Base-by-base conservation (phyloP, 2,329 filamentous ascomycete species). In the Emmonsiellopsis sp. region DNA sequence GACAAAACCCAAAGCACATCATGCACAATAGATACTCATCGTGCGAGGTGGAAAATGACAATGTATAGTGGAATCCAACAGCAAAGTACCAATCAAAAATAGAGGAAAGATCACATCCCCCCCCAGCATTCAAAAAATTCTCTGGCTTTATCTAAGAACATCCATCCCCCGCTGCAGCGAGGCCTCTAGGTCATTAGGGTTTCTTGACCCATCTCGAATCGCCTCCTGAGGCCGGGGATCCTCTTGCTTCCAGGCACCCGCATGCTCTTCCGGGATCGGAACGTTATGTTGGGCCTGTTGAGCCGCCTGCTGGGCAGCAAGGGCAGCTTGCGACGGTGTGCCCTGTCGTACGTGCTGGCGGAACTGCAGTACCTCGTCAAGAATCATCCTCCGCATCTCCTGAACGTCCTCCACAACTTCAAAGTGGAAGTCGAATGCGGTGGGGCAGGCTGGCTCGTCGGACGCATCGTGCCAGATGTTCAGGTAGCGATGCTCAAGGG, bases 401-500 rank as follows among this genome's bases (percentile, higher is more conserved):
- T 78, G 80, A 17, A 98, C 90, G 44, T 97, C 93, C 51, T 98
- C 92, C 40, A 96, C 83, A n/a, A 95, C 85, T 71, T 98, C 93
- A 66, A 98, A 98, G 69, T 92, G 87, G 76, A 98, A 98, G 77
- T 98, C 91, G 74, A 98, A 98, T 14, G 89, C 91, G 13, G 86
- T 88, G 0, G 91, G 91, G 75, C 92, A 97, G 59, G 85, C 82
- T 17, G 93, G 93, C 76, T 98, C 93, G 72, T 98, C 93, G 3
- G 87, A 91, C 51, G 91, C 88, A 63, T 98, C 93, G 75, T 98
- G 93, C 93, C 93, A 97, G 75, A 98, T 96, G 66, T 92, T 83
- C 53, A 98, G 81, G 74, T 98, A 98, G 36, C 87, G 87, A 77
- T 98, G 93, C 76, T 97, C 91, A 54, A 98, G 84, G 14, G 93